Evolutionary conservation across 345 rosid genomes (phyloP), one percentile per base, ranked within the genome.

Genomic region (Gossypium rotundifolium): DNA sequence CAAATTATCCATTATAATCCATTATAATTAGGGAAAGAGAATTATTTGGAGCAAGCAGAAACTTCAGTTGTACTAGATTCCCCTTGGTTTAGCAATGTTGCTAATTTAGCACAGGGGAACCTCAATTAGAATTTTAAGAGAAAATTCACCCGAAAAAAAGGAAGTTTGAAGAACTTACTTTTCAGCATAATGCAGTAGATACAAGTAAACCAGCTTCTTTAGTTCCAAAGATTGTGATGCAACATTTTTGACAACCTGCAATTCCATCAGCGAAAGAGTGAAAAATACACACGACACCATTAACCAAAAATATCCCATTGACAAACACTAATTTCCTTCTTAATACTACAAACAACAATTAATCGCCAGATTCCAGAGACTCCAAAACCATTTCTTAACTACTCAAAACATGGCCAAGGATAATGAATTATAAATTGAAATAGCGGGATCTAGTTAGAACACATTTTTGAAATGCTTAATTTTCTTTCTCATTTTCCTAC

Each of bases 201-300:
- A 95, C 85, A 95, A 80, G 90, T 95, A 95, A 81, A 86, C 99
- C 22, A 95, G 90, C 84, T 95, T 93, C 92, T 95, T 95, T 66
- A 93, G 97, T 88, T 95, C 97, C 81, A 91, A 77, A 58, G 97
- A 90, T 79, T 88, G 97, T 67, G 98, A 88, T 48, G 98, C 98
- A 73, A 95, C 98, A 70, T 90, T 95, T 77, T 95, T 95, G 0
- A 95, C 99, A 64, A 95, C 98, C 98, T 94, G 91, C 66, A 83
- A 54, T 73, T 78, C 77, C 76, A 76, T 71, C 73, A 72, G 42
- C 29, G 13, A 74, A n/a, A 27, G 59, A 16, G 18, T 9, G 25
- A 42, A 46, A 65, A 65, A 20, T 22, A 74, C 1, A 4, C 40
- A 33, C 40, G 40, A 33, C 40, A 33, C 40, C 40, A 33, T 13